Conservation (phyloP, 495 filamentous ascomycete species). For the Podospora conica region DNA sequence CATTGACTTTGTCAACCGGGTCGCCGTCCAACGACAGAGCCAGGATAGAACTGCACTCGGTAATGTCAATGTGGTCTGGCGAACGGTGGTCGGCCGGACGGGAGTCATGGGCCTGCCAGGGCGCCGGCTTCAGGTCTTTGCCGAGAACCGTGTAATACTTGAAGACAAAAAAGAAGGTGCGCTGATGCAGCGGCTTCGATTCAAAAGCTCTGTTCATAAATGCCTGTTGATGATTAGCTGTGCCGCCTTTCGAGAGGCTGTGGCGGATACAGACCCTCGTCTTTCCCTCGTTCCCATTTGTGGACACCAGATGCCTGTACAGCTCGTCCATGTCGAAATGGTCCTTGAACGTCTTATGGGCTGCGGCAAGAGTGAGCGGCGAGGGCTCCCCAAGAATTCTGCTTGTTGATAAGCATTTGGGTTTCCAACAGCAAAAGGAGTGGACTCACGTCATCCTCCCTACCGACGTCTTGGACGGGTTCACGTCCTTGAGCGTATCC, state of each 20-base stretch:
- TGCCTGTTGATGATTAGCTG: slow-evolving; percentile 14
- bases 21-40: slow-evolving; percentile 42
- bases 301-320: slow-evolving; percentile 36
- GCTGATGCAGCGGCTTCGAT: slow-evolving; percentile 29
- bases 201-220: slow-evolving; percentile 38
- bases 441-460: slow-evolving; percentile 46
- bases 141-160: slow-evolving; percentile 49
- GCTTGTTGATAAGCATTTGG: not conserved
- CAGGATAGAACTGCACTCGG: slow-evolving; percentile 44
- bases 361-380: slow-evolving; percentile 44
- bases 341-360: slow-evolving; percentile 43
- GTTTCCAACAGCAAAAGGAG: not conserved
- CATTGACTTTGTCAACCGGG: slow-evolving; percentile 28
- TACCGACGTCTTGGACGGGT: slow-evolving; percentile 30
- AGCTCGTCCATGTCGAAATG: slow-evolving; percentile 51
- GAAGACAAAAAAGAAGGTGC: slow-evolving; percentile 49
- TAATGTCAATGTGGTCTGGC: slow-evolving; percentile 42
- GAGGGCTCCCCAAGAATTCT: slow-evolving; percentile 46
- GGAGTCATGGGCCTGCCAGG: slow-evolving; percentile 42
- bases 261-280: slow-evolving; percentile 16
- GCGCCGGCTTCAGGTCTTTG: slow-evolving; percentile 35
- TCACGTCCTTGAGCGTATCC: slow-evolving; percentile 33
- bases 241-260: not conserved
- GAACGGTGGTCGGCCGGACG: slow-evolving; percentile 33
- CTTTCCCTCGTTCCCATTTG: slow-evolving; percentile 27